A percentile compares a stretch with the other conserved stretches of the same genome.
phyloP scores from a whole-genome alignment of 129 eudicot genomes.

The Calendula officinalis region DNA sequence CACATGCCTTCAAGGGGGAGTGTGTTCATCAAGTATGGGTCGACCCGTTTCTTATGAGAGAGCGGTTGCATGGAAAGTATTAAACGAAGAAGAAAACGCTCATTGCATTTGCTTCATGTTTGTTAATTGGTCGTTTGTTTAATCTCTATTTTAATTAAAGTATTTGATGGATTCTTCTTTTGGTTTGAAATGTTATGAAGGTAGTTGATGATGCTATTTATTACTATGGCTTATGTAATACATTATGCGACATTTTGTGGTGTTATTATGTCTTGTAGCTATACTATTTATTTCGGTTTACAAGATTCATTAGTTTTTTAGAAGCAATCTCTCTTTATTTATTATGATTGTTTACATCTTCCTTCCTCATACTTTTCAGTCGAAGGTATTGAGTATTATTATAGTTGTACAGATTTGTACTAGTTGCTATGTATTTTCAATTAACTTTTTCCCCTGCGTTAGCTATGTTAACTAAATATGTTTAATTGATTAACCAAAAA shows the following conservation, averaged over 20 bases:
- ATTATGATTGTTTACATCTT: neutral
- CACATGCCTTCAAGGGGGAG: constrained; percentile 84
- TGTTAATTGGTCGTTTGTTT: constrained; percentile 89
- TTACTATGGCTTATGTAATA: constrained; percentile 9
- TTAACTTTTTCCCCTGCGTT: no score
- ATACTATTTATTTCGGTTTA: constrained; percentile 5
- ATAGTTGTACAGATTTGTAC: no score
- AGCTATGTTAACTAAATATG: no score
- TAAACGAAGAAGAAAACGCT: constrained; percentile 73
- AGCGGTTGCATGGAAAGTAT: constrained; percentile 92
- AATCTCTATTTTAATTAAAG: neutral
- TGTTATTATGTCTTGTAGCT: neutral
- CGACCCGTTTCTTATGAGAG: constrained; percentile 84
- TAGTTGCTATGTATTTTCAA: no score
- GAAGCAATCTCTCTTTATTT: neutral
- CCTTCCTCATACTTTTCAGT: no score
- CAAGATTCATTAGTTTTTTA: neutral
- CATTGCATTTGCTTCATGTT: constrained; percentile 92
- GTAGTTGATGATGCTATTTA: constrained; percentile 21
- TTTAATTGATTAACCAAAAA: no score
- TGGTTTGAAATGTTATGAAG: constrained; percentile 20
- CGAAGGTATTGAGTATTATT: no score
- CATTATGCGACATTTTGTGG: constrained; percentile 1
- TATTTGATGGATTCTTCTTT: constrained; percentile 14
- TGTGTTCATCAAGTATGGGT: constrained; percentile 96